Evolutionary conservation across 371 early-diverging fungal genomes (phyloP).

Genomic region (Apophysomyces elegans): DNA sequence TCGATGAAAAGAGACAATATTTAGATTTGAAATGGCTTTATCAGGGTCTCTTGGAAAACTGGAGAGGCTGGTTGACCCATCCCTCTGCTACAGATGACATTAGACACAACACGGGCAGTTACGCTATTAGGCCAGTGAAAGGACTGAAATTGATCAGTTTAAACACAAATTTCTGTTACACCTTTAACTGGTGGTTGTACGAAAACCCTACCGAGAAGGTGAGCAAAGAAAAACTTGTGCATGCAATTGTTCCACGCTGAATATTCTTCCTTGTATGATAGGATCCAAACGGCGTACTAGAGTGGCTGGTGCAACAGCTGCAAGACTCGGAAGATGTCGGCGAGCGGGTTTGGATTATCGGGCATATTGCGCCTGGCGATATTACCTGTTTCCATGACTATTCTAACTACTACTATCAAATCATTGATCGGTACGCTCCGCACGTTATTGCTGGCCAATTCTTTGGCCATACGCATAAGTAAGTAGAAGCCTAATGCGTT

Average conservation of each 20-base stretch:
- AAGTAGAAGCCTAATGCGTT: conserved; percentile 1
- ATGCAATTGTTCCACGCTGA: neutral
- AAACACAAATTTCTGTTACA: conserved; percentile 71
- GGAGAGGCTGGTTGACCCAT: conserved; percentile 56
- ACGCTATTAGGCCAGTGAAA: conserved; percentile 41
- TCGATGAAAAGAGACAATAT: conserved; percentile 28
- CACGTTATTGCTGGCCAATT: conserved; percentile 67
- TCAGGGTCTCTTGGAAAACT: conserved; percentile 44
- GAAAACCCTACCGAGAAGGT: conserved; percentile 36
- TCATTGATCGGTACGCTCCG: conserved; percentile 60
- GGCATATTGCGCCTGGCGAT: conserved; percentile 61
- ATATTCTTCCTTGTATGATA: conserved; percentile 16
- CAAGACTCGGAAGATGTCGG: conserved; percentile 58
- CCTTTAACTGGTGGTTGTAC: conserved; percentile 58
- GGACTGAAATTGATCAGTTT: conserved; percentile 62
- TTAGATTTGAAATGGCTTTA: conserved; percentile 55
- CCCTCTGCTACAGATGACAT: conserved; percentile 26
- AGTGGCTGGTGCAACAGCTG: conserved; percentile 55
- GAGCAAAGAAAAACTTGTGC: neutral
- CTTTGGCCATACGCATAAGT: conserved; percentile 66
- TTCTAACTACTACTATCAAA: conserved; percentile 61
- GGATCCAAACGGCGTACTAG: conserved; percentile 58
- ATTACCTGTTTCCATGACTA: conserved; percentile 62
- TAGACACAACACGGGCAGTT: conserved; percentile 52
- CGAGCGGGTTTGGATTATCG: conserved; percentile 64